Evolutionary conservation across 2,329 filamentous ascomycete species (phyloP), one percentile per base, ranked within the genome.

Genomic region (Cladosporium sphaerospermum): DNA sequence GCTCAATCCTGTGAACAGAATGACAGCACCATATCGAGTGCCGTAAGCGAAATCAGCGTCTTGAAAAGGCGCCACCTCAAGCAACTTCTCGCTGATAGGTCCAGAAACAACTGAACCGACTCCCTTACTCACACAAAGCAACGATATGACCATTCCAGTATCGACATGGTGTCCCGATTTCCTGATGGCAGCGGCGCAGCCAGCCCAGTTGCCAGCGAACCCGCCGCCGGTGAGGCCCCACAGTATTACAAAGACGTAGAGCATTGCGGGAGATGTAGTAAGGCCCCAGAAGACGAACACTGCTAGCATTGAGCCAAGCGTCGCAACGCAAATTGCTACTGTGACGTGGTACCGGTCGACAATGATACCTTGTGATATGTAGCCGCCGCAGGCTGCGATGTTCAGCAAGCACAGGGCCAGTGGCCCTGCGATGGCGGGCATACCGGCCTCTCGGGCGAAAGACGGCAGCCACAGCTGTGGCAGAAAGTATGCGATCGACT

Each of bases 281-380:
- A 76, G 57, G 11, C 75, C 73, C 67, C 77, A 78, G 31, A 78
- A 64, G 18, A 76, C 60, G 56, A 76, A 72, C 2, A 70, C 67
- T 3, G 65, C 62, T 3, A 67, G 36, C 4, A 67, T 61, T n/a
- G 68, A 68, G 10, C 68, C 70, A 10, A 71, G 43, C 0, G 69
- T 67, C 3, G 68, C 69, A 10, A 73, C 61, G 6, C 68, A 50
- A 4, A 74, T 66, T 37, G 65, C 71, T 4, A 65, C 68, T 0
- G 67, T 67, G 9, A 73, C 67, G 52, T 73, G 64, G 42, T 67
- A 69, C 18, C 64, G 65, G 57, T 75, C 72, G 32, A 66, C 61
- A 5, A 73, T 63, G 11, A 63, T 53, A 10, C 73, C 73, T 55
- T 73, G 70, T 28, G 63, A 57, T 5, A 75, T 56, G 32, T 58